phyloP scores from a whole-genome alignment of 106 monocot genomes.

The Acanthochlamys bracteata region DNA sequence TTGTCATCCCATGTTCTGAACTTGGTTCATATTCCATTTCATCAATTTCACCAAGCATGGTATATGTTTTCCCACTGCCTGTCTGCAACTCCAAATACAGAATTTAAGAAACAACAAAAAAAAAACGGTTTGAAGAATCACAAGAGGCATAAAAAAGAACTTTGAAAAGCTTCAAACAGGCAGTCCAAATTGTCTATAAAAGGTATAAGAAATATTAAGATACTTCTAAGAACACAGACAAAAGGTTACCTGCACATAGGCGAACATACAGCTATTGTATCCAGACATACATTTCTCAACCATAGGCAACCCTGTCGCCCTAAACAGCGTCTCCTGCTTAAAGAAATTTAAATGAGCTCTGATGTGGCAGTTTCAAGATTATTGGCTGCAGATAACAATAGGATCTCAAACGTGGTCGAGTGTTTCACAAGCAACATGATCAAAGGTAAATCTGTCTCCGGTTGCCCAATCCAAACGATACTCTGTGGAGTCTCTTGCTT shows the following conservation, averaged over 20 bases:
- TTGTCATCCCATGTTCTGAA: slow-evolving; percentile 80
- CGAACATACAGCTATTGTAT: slow-evolving; percentile 97
- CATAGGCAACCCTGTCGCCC: slow-evolving; percentile 82
- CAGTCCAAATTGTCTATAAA: not conserved
- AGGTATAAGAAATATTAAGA: not conserved
- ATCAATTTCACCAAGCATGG: slow-evolving; percentile 93
- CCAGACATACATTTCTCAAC: slow-evolving; percentile 97
- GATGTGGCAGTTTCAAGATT: not conserved
- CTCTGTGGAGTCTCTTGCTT: slow-evolving; percentile 79
- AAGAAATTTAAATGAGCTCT: not conserved
- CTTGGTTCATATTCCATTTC: slow-evolving; percentile 53
- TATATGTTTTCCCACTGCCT: slow-evolving; percentile 94
- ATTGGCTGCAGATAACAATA: not conserved
- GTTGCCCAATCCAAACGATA: slow-evolving; percentile 77
- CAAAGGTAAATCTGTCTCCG: slow-evolving; percentile 81
- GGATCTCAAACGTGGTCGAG: slow-evolving; percentile 55
- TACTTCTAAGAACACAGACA: not conserved
- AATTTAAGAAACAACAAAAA: not conserved
- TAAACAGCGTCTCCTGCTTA: slow-evolving; percentile 72
- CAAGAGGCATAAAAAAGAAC: not conserved
- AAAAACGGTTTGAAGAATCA: not conserved
- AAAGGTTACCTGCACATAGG: slow-evolving; percentile 78
- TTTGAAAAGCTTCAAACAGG: not conserved
- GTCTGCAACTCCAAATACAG: slow-evolving; percentile 45
- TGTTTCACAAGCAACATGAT: slow-evolving; percentile 90